phyloP scores from a whole-genome alignment of 129 eudicot species.

The Lactuca sativa region DNA sequence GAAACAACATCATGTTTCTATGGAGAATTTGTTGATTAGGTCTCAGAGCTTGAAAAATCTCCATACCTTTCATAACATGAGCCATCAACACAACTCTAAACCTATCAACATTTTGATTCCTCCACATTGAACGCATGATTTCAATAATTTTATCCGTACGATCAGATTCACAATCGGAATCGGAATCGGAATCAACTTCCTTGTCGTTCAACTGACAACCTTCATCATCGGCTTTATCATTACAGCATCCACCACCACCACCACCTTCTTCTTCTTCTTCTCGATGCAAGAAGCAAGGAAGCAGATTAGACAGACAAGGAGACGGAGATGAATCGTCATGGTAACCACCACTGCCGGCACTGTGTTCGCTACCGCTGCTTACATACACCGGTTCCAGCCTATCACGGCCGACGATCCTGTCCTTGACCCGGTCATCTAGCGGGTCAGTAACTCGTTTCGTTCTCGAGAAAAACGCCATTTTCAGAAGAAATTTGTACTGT shows the following conservation, averaged over 20 bases:
- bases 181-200: slow-evolving; percentile 35
- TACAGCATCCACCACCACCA: background rate
- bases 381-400: slow-evolving; percentile 30
- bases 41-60: slow-evolving; percentile 32
- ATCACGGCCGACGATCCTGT: slow-evolving; percentile 49
- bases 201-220: background rate
- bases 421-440: slow-evolving; percentile 56
- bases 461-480: slow-evolving; percentile 43
- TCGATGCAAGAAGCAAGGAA: slow-evolving; percentile 40
- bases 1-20: slow-evolving; percentile 57
- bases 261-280: background rate
- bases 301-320: slow-evolving; percentile 52
- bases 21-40: slow-evolving; percentile 34
- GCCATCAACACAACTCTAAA: slow-evolving; percentile 34
- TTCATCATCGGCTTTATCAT: background rate
- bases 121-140: slow-evolving; percentile 10
- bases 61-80: slow-evolving; percentile 40
- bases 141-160: slow-evolving; percentile 26
- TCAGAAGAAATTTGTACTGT: background rate
- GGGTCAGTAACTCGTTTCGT: slow-evolving; percentile 67
- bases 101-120: slow-evolving; percentile 32
- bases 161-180: slow-evolving; percentile 32
- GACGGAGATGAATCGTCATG: slow-evolving; percentile 37
- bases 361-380: slow-evolving; percentile 69
- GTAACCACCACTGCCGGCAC: slow-evolving; percentile 19